Evolutionary conservation across 192 early-diverging fungal genomes (phyloP), one percentile per base, ranked within the genome.

Genomic region (Coemansia sp.): DNA sequence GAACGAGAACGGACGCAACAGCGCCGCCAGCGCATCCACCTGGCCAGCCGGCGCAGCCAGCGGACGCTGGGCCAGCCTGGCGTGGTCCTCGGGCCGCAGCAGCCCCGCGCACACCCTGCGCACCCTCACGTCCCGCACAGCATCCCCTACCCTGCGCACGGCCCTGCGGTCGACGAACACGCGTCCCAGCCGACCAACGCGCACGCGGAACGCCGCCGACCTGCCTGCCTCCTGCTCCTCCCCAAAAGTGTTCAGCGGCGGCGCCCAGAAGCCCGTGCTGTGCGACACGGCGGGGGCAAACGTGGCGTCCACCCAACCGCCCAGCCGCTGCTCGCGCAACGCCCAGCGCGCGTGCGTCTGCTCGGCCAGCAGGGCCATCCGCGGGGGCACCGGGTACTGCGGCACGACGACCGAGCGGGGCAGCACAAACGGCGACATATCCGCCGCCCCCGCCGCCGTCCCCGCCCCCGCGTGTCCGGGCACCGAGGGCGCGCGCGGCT

Each of bases 1-100:
- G 42, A 77, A 77, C 15, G 73, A 54, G 27, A 77, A 77, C 25
- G 73, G 73, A 19, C 52, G 45, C 21, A 77, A 41, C 33, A 77
- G 44, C 23, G 66, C 64, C 19, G 58, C 73, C 4, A 66, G 66
- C 9, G 59, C 44, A 3, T 49, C 60, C 1, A 23, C 30, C 14
- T 40, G 47, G 0, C 38, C 38, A 14, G 37, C 39, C 13, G 22
- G 49, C 44, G 18, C 43, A 22, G 34, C 40, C 18, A 30, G 27
- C 13, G 22, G 19, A 7, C 43, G 24, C 38, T 55, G 48, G 21
- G 42, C 25, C 63, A 72, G 47, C 12, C 45, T 42, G 40, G 46
- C 53, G 25, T 62, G 63, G 59, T 78, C 76, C 38, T 78, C 66
- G 33, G 63, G 38, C 12, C 50, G 41, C 30, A 78, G 40, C 50